phyloP scores from a whole-genome alignment of 495 filamentous ascomycete genomes.

The Penicillium silybi region DNA sequence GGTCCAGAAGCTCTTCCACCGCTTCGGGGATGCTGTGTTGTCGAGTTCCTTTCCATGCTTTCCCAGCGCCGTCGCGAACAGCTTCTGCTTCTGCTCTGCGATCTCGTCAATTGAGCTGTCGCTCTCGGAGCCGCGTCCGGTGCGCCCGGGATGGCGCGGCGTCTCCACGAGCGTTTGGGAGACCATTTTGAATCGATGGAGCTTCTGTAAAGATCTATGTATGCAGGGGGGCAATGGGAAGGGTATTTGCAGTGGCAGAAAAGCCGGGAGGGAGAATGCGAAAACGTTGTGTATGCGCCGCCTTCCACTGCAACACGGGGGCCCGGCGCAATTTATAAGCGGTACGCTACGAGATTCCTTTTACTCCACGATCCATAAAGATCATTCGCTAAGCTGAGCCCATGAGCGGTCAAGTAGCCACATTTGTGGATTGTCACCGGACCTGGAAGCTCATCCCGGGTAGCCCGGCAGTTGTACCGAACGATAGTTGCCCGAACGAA shows the following conservation, averaged over 20 bases:
- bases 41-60: slow-evolving; percentile 30
- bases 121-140: slow-evolving; percentile 38
- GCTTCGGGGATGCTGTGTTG: slow-evolving; percentile 50
- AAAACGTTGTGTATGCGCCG: neutral
- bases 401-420: slow-evolving; percentile 18
- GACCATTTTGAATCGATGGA: slow-evolving; percentile 13
- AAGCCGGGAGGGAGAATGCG: neutral
- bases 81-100: slow-evolving; percentile 35
- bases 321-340: slow-evolving; percentile 27
- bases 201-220: neutral
- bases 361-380: slow-evolving; percentile 15
- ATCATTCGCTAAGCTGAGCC: slow-evolving; percentile 8
- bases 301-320: slow-evolving; percentile 8
- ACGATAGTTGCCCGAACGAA: slow-evolving; percentile 9
- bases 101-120: slow-evolving; percentile 39
- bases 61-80: slow-evolving; percentile 18
- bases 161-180: slow-evolving; percentile 18
- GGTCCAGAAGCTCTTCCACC: slow-evolving; percentile 51
- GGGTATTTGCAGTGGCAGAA: neutral
- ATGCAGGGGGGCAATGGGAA: neutral
- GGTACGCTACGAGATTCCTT: slow-evolving; percentile 8
- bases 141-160: slow-evolving; percentile 20
- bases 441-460: slow-evolving; percentile 22
- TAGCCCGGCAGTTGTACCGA: slow-evolving; percentile 23
- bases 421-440: slow-evolving; percentile 27